Conservation (phyloP, 2,329 filamentous ascomycete species). For the Sphaerostilbella broomeana region DNA sequence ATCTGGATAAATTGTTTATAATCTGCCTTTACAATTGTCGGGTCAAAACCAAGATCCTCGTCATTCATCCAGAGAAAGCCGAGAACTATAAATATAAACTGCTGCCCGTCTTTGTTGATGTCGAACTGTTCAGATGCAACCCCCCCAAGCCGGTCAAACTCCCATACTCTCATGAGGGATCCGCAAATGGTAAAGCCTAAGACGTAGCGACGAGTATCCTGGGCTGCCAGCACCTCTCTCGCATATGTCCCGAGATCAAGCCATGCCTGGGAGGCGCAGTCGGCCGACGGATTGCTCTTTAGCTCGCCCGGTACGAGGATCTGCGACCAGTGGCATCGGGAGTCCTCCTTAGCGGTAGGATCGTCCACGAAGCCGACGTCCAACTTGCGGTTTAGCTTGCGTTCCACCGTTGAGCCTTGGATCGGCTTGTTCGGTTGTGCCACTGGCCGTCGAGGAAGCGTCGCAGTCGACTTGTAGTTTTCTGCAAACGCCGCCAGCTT, state of each 20-base stretch:
- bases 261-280: constrained; percentile 21
- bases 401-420: constrained; percentile 18
- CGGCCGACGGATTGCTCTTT: constrained; percentile 37
- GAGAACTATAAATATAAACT: constrained; percentile 34
- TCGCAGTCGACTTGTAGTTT: constrained; percentile 16
- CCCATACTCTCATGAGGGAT: constrained; percentile 39
- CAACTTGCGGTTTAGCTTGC: constrained; percentile 23
- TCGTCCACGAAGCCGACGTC: constrained; percentile 29
- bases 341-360: constrained; percentile 20
- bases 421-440: constrained; percentile 23
- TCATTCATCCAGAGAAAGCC: constrained; percentile 30
- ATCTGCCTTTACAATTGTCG: constrained; percentile 26
- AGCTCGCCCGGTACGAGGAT: constrained; percentile 41
- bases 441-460: constrained; percentile 19
- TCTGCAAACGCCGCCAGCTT: constrained; percentile 23
- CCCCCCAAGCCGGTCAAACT: constrained; percentile 39
- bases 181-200: constrained; percentile 42
- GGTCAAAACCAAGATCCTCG: constrained; percentile 36
- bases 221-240: constrained; percentile 35
- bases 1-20: constrained; percentile 6
- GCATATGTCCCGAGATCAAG: constrained; percentile 38
- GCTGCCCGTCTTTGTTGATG: constrained; percentile 36
- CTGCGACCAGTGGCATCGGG: constrained; percentile 31
- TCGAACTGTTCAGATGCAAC: constrained; percentile 39
- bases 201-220: constrained; percentile 38